A percentile compares a stretch with the other conserved stretches of the same genome.
phyloP scores from a whole-genome alignment of 2,329 filamentous ascomycete species.

The Esteya vermicola region DNA sequence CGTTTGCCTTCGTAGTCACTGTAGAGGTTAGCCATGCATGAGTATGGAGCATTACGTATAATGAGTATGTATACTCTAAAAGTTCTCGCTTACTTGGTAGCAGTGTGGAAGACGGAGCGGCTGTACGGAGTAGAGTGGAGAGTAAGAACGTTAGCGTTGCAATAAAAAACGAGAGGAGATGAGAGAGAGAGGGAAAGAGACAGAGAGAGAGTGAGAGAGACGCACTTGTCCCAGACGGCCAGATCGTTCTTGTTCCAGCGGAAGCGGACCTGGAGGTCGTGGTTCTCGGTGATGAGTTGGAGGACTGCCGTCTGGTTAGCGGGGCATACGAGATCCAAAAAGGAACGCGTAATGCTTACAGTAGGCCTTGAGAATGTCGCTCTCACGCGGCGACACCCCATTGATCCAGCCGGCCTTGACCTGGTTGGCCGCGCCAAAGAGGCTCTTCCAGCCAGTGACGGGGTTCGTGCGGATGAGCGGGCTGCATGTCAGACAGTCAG shows the following conservation, averaged over 20 bases:
- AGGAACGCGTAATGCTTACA: too few species aligned
- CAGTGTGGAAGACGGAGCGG: slow-evolving; percentile 17
- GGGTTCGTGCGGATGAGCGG: slow-evolving; percentile 17
- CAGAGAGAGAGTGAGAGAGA: too few species aligned
- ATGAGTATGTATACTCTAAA: background rate
- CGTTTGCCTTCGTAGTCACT: slow-evolving; percentile 14
- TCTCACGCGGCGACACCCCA: slow-evolving; percentile 19
- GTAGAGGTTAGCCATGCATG: background rate
- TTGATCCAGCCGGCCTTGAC: slow-evolving; percentile 16
- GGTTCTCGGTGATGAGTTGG: slow-evolving; percentile 16
- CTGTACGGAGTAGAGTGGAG: slow-evolving; percentile 2
- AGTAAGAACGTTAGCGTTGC: background rate
- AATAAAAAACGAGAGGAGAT: background rate
- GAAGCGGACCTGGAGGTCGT: slow-evolving; percentile 18
- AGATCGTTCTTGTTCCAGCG: slow-evolving; percentile 17
- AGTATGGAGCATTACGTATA: too few species aligned
- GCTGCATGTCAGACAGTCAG: too few species aligned
- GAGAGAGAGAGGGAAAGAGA: too few species aligned
- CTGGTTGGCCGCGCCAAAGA: slow-evolving; percentile 17
- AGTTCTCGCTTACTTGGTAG: slow-evolving; percentile 12
- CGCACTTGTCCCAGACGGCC: slow-evolving; percentile 16
- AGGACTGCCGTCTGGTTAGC: slow-evolving; percentile 8
- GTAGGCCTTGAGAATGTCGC: slow-evolving; percentile 14
- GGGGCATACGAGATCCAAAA: too few species aligned
- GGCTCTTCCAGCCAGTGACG: slow-evolving; percentile 18